Percentiles rank a stretch among this genome's conserved stretches.
Conservation (phyloP, 495 filamentous ascomycete species). For the Aspergillus conjunctus region DNA sequence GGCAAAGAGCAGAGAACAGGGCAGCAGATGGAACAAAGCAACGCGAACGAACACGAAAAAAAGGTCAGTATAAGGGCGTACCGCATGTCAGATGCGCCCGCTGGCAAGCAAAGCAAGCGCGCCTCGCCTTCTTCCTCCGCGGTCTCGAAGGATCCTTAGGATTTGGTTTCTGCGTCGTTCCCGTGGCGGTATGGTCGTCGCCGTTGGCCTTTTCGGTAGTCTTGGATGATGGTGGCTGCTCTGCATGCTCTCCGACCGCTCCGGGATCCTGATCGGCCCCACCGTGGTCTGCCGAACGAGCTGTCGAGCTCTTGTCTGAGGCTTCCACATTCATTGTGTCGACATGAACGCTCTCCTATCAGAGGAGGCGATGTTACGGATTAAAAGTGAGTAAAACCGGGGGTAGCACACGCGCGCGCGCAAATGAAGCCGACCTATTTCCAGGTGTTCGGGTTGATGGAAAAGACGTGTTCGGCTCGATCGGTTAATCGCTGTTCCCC, state of each 20-base stretch:
- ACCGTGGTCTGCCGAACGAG: constrained; percentile 50
- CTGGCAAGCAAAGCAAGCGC: constrained; percentile 96
- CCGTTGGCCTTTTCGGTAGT: constrained; percentile 55
- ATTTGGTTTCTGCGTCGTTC: constrained; percentile 27
- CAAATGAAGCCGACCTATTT: too few relatives aligned
- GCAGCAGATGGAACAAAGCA: background rate
- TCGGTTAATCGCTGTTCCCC: constrained; percentile 17
- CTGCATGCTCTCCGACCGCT: constrained; percentile 51
- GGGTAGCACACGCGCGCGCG: too few relatives aligned
- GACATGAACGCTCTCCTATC: constrained; percentile 30
- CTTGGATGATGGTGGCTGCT: constrained; percentile 35
- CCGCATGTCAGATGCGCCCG: constrained; percentile 96
- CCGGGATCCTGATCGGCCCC: constrained; percentile 52
- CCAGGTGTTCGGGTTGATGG: background rate
- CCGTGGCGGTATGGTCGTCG: constrained; percentile 51
- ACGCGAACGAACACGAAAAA: constrained; percentile 18
- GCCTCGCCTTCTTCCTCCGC: constrained; percentile 90
- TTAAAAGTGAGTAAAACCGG: background rate
- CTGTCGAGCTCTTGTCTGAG: constrained; percentile 48
- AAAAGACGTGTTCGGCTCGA: constrained; percentile 14
- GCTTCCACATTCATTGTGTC: constrained; percentile 54
- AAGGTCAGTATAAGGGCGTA: constrained; percentile 52
- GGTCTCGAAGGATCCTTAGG: constrained; percentile 74
- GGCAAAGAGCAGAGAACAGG: constrained; percentile 1
- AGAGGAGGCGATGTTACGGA: background rate